Base-by-base conservation (phyloP, 2,329 filamentous ascomycete genomes). In the Polytolypa hystricis region DNA sequence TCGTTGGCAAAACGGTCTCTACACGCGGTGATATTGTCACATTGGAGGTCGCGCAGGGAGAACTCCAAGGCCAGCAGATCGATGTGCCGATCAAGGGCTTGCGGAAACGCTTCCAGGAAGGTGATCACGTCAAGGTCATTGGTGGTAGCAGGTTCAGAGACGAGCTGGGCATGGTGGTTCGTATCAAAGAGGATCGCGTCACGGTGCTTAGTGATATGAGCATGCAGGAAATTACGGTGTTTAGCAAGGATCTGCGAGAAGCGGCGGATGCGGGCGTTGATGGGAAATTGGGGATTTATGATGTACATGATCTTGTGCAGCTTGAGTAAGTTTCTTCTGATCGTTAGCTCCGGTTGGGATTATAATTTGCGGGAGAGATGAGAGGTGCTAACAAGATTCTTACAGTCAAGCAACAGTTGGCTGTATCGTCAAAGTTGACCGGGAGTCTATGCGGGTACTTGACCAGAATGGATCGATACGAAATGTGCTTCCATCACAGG, bases 91-190 rank as follows among this genome's bases (percentile, higher is more conserved):
- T 86, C 44, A 93, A 91, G 61, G 84, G 84, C 30, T 70, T 98
- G 17, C 83, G 91, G 40, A 98, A 98, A 63, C 76, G 84, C 19
- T 98, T 98, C 71, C 78, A 74, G 46, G 74, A 87, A 43, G 91
- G 91, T 68, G 91, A 98, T 53, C 91, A 98, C 55, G 91, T 98
- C 66, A 96, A 96, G 66, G 91, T 98, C 48, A 93, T 95, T 55
- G 89, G 91, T 38, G 89, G 87, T 26, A 94, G 87, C 64, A 82
- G 85, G 50, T 96, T 87, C 58, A 78, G 84, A 38, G 91, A 95
- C 50, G 91, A 98, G 62, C 82, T 96, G 30, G 91, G 91, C 60
- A 93, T 95, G 75, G 87, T 98, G 35, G 86, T 96, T 46, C 84
- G 85, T 57, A 91, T 95, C 47, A 81, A 77, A 33, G 85, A 93